Evolutionary conservation across 2,329 filamentous ascomycete genomes (phyloP).

Genomic region (Colletotrichum neosansevieriae): DNA sequence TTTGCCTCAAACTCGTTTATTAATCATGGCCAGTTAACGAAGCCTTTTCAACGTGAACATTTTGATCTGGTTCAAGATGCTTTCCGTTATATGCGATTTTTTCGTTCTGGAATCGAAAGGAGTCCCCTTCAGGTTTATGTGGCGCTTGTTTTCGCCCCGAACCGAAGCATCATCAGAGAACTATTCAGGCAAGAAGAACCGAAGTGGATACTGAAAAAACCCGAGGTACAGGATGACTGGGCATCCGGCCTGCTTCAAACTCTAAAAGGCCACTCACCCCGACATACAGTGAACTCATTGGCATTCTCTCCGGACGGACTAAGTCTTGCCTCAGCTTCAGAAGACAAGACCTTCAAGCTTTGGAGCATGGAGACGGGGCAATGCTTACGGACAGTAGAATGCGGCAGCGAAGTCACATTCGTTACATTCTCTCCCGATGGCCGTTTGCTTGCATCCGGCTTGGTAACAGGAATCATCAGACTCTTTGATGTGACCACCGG

Average conservation of each 20-base stretch:
- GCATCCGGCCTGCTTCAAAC: rapidly evolving
- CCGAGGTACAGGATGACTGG: not conserved
- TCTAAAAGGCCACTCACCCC: not conserved
- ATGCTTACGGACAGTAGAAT: not conserved
- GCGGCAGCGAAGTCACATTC: rapidly evolving
- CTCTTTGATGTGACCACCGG: not conserved
- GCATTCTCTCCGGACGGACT: not conserved
- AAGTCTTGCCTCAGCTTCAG: not conserved
- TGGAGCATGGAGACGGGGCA: not conserved
- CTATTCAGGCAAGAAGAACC: not conserved
- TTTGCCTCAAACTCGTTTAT: not conserved
- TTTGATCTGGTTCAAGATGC: not conserved
- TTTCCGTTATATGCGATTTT: not conserved
- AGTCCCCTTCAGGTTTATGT: not conserved
- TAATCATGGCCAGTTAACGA: not conserved
- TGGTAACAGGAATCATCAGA: not conserved
- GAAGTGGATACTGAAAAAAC: not conserved
- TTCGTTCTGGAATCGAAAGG: not conserved
- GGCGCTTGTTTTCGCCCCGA: not conserved
- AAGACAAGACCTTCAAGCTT: rapidly evolving
- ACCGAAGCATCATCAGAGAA: not conserved
- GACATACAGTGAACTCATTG: too few species aligned
- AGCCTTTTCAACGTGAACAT: not conserved
- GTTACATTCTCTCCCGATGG: not conserved
- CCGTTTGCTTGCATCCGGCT: not conserved